Evolutionary conservation across 2,329 filamentous ascomycete species (phyloP).

Genomic region (Cercospora sojina): DNA sequence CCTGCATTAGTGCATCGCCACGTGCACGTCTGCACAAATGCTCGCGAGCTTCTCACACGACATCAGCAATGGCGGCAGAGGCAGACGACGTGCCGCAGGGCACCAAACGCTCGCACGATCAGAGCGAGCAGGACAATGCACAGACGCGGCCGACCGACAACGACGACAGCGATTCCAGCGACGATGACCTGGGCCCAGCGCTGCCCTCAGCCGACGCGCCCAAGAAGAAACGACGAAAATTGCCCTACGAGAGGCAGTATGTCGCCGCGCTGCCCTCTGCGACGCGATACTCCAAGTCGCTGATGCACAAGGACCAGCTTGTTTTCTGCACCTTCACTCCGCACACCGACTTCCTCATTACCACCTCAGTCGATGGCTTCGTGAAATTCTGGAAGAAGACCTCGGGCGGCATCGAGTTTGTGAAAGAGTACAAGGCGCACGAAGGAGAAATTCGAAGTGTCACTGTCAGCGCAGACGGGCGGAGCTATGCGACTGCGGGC

Average conservation of each 20-base stretch:
- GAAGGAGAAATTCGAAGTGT: constrained; percentile 78
- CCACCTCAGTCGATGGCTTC: constrained; percentile 87
- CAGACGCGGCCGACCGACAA: not conserved
- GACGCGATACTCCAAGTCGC: constrained; percentile 82
- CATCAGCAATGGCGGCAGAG: constrained; percentile 21
- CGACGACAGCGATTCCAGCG: constrained; percentile 47
- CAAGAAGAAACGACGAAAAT: constrained; percentile 81
- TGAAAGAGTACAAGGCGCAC: constrained; percentile 96
- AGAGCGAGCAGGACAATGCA: constrained; percentile 24
- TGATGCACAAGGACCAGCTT: constrained; percentile 98
- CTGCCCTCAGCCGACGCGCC: constrained; percentile 74
- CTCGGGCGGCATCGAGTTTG: constrained; percentile 82
- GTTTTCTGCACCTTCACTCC: constrained; percentile 86
- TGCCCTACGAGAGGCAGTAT: constrained; percentile 95
- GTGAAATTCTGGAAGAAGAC: constrained; percentile 99
- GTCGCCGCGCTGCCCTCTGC: constrained; percentile 82
- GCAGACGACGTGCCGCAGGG: constrained; percentile 26
- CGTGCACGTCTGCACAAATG: not conserved
- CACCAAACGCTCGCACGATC: constrained; percentile 35
- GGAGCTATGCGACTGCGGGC: constrained; percentile 89
- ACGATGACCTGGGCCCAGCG: constrained; percentile 80
- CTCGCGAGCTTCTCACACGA: not conserved
- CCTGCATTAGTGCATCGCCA: not conserved
- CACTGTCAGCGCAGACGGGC: constrained; percentile 82
- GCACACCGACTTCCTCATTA: constrained; percentile 91